Base-by-base conservation (phyloP, 495 filamentous ascomycete species). In the Neurospora tetrasperma region DNA sequence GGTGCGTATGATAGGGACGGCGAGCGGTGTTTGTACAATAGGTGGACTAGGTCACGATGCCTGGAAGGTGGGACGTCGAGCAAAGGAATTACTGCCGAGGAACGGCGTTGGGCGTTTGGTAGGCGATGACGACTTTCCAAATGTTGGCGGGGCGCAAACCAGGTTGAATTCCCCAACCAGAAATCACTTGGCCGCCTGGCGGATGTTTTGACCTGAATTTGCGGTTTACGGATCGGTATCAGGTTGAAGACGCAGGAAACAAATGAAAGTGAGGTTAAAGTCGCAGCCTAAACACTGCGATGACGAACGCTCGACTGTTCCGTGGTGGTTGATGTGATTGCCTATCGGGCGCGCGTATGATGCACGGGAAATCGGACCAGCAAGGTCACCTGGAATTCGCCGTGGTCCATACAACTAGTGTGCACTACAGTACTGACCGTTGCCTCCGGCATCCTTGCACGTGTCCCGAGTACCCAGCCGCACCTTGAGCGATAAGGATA, bases 101-200 rank as follows among this genome's bases (percentile, higher is more conserved):
- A 43, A 69, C 23, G 54, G 16, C 42, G 35, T 41, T 18, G 48
- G 27, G 62, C 54, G 54, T 35, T 62, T 31, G 12, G 54, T 66
- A 66, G 74, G 76, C 74, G 79, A 80, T 80, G 79, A 79, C 79
- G 78, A 75, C 75, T 75, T 75, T 44, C 70, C 75, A 70, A 54
- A 70, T 69, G 59, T 79, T 77, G 79, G 75, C 74, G 79, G 79
- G 79, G 74, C 69, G 69, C 73, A 74, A 74, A 72, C 74, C 73
- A 38, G 54, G 54, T 66, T 66, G 27, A 35, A 66, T 66, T 12
- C 54, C 54, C 54, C 54, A 35, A 66, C 54, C 27, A 35, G 54
- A 66, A 27, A 66, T 66, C 54, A 66, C 54, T 66, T 66, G 54
- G 54, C 54, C 54, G 54, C 54, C 54, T 66, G 14, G 54, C 27